Base-by-base conservation (phyloP, 1,284 basidiomycete genomes). In the Gymnopus androsaceus region DNA sequence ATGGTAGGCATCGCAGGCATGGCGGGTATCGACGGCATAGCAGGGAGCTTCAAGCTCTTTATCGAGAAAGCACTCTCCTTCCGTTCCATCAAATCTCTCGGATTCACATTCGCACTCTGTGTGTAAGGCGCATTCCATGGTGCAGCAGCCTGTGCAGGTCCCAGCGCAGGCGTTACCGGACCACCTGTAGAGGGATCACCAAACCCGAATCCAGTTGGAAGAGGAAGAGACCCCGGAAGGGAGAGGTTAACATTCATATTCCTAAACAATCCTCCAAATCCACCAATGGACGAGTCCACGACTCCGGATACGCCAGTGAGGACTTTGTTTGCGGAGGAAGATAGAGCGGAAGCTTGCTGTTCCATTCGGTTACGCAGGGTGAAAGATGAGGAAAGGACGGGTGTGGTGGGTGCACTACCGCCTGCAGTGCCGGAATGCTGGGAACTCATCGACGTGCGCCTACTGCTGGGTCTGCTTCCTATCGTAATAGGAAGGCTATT, bases 291-390 rank as follows among this genome's bases (percentile, higher is more conserved):
- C 1, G 90, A 85, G 66, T 94, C 93, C 50, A 95, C 87, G 36
- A 95, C 92, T 11, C 57, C 57, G 7, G 57, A 51, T 15, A 61
- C 51, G 19, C 91, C 92, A 1, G 80, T 85, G 51, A 94, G 78
- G 42, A 94, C 90, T 67, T 92, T 93, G 69, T 92, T 92, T 12
- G 93, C 92, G 0, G 88, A 89, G 9, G 84, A 90, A 0, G 91
- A 83, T 31, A 95, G 79, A 12, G 89, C 89, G 58, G 92, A 90
- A 2, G 94, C 91, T 66, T 88, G 87, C 64, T 92, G 89, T 61
- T 86, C 87, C 9, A 94, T 85, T 40, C 89, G 80, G 3, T 89
- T 88, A n/a, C 88, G 79, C 15, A 90, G 69, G 19, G 57, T 58
- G 36, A 58, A 58, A 9, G 57, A 58, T 1, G 57, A 48, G 11